Base-by-base conservation (phyloP, 352 stramenopile genomes). In the Aphanomyces euteiches region DNA sequence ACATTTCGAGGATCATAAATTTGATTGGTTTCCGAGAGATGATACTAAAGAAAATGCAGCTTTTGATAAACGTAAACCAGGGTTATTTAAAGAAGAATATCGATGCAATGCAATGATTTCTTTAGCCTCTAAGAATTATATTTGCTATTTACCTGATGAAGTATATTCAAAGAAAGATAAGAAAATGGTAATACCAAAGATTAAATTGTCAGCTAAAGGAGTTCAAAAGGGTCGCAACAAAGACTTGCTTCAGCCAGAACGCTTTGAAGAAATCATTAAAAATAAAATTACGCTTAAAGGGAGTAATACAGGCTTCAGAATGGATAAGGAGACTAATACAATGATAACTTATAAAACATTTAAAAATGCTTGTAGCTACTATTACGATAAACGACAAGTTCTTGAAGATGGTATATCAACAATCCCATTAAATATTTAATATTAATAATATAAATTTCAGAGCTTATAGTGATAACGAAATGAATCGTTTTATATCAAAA, bases 311-410 rank as follows among this genome's bases (percentile, higher is more conserved):
- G 73, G 75, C 1, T 79, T 79, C 53, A 17, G 66, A 38, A 17
- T 77, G 2, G 56, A 17, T 58, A 74, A 74, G 47, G 48, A 76
- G n/a, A 73, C 34, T 36, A 76, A 79, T 10, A 73, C 66, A 28
- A 71, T 79, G 39, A 78, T 76, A n/a, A 79, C 72, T 17, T 77
- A 79, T 38, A 61, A 38, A 37, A 69, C 76, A 28, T 57, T 21
- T 4, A 78, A 79, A 36, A 76, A 37, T 13, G 67, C 54, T 3
- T 69, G 73, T 6, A 72, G 54, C 5, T 79, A 75, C 38, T 79
- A 66, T 28, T 79, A 79, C 21, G 75, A 78, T 45, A 79, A 79
- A 66, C 48, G 72, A n/a, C 43, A 47, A 10, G 63, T 77, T 12
- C n/a, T 72, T 28, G 39, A 3, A 34, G 69, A 77, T 71, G 73